phyloP scores from a whole-genome alignment of 495 filamentous ascomycete species.

The Trichoderma asperelloides region DNA sequence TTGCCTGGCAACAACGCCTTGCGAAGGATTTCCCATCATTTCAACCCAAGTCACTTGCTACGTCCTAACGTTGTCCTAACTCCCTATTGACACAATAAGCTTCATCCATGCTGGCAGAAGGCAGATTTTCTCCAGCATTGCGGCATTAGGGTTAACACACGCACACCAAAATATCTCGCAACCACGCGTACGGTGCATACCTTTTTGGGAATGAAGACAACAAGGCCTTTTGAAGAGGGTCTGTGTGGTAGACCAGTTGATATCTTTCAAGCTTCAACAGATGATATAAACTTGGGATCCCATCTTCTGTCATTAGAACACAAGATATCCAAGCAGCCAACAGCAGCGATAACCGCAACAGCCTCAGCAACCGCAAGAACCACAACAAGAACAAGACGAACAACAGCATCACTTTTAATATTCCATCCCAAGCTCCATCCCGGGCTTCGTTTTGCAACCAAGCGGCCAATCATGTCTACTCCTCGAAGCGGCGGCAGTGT shows the following conservation, averaged over 20 bases:
- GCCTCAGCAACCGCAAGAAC: background rate
- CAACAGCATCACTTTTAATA: background rate
- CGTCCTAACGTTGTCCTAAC: background rate
- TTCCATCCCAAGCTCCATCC: background rate
- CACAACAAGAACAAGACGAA: background rate
- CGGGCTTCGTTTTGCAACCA: background rate
- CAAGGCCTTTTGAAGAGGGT: background rate
- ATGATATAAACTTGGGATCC: background rate
- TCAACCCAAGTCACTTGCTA: background rate
- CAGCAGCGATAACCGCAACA: background rate
- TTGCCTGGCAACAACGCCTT: background rate
- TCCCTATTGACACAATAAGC: background rate
- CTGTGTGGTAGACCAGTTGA: background rate
- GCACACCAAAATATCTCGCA: background rate
- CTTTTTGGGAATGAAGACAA: background rate
- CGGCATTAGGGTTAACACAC: background rate
- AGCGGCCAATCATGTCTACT: background rate
- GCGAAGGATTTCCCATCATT: background rate
- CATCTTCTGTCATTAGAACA: background rate
- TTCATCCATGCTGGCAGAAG: background rate
- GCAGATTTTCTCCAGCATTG: background rate
- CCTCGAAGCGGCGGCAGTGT: background rate
- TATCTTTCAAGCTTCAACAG: background rate
- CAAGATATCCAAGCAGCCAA: background rate
- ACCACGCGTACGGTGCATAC: too few relatives aligned